Base-by-base conservation (phyloP, 148 eudicot species). In the Vaccinium macrocarpon region DNA sequence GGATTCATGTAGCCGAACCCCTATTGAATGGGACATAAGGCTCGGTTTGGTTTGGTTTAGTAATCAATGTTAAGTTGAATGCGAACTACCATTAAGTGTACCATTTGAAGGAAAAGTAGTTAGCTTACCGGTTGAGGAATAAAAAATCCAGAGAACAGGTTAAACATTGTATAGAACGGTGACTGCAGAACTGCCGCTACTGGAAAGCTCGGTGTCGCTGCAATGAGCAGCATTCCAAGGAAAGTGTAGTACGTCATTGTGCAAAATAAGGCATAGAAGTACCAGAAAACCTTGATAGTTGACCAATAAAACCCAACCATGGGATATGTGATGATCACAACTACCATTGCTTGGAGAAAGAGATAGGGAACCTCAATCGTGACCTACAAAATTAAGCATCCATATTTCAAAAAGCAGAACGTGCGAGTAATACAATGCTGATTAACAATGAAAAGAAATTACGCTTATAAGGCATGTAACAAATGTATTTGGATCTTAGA, bases 291-390 rank as follows among this genome's bases (percentile, higher is more conserved):
- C 89, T 95, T 93, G 71, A 90, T 86, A 42, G 89, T 88, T 59
- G 98, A 88, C 82, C 87, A 82, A 84, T 88, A 80, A 84, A 84
- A 93, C 62, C 97, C 98, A 50, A 93, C 92, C 98, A 93, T 93
- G 8, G 97, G 92, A 87, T 95, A 94, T 29, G 98, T 90, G 71
- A 94, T 87, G 50, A 84, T 49, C 29, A 94, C 91, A 85, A 88
- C 90, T 74, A 80, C 82, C 68, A 93, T 15, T 82, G 96, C 38
- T 83, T 92, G 86, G 25, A 57, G 75, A 6, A 94, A 83, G 74
- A 89, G 82, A 85, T 94, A 95, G 23, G 98, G 98, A 62, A 95
- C 53, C 88, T 95, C 98, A 59, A 94, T 81, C 0, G 86, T 82
- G 71, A 94, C 95, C 98, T 93, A 82, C 68, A 78, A 82, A 75